These are phyloP conservation scores for Penicillium crustosum DNA, from an alignment of 2,329 filamentous ascomycete genomes.

Conservation along the genomic window DNA sequence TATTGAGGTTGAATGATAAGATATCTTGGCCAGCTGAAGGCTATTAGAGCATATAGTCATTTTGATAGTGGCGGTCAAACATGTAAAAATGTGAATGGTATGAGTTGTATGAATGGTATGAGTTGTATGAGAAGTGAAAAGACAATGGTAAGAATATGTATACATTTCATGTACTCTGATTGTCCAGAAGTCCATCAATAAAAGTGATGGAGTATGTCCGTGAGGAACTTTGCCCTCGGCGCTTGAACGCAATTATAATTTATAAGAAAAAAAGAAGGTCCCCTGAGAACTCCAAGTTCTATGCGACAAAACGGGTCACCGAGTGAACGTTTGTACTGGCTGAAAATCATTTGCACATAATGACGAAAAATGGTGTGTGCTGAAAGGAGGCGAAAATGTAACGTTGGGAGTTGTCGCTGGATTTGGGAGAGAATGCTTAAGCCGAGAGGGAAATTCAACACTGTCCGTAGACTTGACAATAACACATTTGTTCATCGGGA, in stretches of 20 bases:
- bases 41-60: not conserved
- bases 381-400: not conserved
- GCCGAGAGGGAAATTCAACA: slow-evolving; percentile 24
- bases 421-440: slow-evolving; percentile 6
- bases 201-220: not conserved
- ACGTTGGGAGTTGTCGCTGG: not conserved
- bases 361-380: not conserved
- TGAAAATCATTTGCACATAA: slow-evolving; percentile 1
- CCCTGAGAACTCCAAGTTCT: slow-evolving; percentile 6
- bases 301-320: not conserved
- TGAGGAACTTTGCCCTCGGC: not conserved
- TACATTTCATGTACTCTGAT: not conserved
- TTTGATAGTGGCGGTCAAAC: not conserved
- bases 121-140: not conserved
- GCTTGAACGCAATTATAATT: slow-evolving; percentile 13
- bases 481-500: slow-evolving; percentile 37
- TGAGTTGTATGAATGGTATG: not conserved
- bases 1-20: not conserved
- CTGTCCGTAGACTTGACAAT: slow-evolving; percentile 39
- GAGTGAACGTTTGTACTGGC: slow-evolving; percentile 7
- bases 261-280: slow-evolving; percentile 1
- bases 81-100: not conserved
- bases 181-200: not conserved
- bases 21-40: not conserved
- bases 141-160: not conserved